These are phyloP conservation scores for Emergomyces orientalis DNA, from an alignment of 2,329 filamentous ascomycete species.

Conservation along the genomic window DNA sequence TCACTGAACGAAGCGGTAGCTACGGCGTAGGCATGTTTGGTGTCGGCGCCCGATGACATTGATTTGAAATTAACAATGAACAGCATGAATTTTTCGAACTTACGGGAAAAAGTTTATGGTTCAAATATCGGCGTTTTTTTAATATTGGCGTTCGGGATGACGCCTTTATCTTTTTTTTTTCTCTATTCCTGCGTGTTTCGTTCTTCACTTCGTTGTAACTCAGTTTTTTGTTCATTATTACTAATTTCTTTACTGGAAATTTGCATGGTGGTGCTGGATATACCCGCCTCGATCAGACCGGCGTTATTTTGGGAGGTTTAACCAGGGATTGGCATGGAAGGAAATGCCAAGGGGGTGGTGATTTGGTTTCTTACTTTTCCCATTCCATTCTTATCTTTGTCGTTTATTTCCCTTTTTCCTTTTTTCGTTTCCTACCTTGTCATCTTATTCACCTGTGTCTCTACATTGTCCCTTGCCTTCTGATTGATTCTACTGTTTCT, in stretches of 20 bases:
- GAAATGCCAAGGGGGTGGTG: constrained; percentile 4
- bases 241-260: constrained; percentile 23
- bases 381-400: constrained; percentile 12
- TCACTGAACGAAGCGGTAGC: constrained; percentile 33
- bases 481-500: background rate
- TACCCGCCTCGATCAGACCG: constrained; percentile 33
- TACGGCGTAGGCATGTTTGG: constrained; percentile 40
- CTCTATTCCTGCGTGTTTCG: constrained; percentile 14
- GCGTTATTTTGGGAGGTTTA: constrained; percentile 13
- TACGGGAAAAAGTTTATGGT: constrained; percentile 14
- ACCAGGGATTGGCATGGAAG: background rate
- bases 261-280: constrained; percentile 42
- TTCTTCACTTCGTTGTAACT: constrained; percentile 14
- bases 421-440: background rate
- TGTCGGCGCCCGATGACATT: constrained; percentile 34
- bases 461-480: background rate
- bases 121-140: constrained; percentile 9
- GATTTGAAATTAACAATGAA: constrained; percentile 12
- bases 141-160: constrained; percentile 4
- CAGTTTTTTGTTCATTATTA: constrained; percentile 21
- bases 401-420: background rate
- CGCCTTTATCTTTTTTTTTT: constrained; percentile 11
- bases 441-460: background rate
- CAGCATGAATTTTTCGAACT: constrained; percentile 13
- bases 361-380: constrained; percentile 12